These are phyloP conservation scores for Eucalyptus curtisii DNA, from an alignment of 345 rosid species.

Conservation along the genomic window DNA sequence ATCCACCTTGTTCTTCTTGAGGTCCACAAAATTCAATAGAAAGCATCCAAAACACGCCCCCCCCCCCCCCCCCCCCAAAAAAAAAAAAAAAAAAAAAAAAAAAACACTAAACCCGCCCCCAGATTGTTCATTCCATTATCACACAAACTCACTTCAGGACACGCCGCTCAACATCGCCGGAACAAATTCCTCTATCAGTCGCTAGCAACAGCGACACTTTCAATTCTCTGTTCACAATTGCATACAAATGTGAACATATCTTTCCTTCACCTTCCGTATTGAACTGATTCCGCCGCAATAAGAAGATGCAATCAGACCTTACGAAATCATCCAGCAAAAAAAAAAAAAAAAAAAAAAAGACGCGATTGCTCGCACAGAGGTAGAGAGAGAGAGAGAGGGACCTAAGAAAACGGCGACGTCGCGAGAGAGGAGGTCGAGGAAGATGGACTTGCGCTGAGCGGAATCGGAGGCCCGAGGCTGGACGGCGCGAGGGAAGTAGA, in stretches of 20 bases:
- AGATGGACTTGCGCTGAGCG: slow-evolving; percentile 66
- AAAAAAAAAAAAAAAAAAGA: background rate
- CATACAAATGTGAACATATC: background rate
- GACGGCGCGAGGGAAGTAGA: slow-evolving; percentile 81
- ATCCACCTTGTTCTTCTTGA: background rate
- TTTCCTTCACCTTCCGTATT: background rate
- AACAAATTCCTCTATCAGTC: background rate
- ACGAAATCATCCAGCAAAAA: background rate
- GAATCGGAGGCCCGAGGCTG: slow-evolving; percentile 35
- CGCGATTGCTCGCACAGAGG: background rate
- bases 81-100: background rate
- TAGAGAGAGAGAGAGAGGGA: background rate
- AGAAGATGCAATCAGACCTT: background rate
- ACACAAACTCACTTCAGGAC: background rate
- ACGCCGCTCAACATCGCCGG: background rate
- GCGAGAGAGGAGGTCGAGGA: slow-evolving; percentile 79
- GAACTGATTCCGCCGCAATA: background rate
- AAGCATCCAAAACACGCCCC: background rate
- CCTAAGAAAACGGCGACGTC: slow-evolving; percentile 87
- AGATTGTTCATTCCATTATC: background rate
- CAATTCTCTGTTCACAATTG: background rate
- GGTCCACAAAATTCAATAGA: background rate
- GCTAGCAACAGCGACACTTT: background rate
- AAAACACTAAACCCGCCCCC: background rate
- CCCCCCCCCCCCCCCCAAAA: no score